Evolutionary conservation across 2,329 filamentous ascomycete genomes (phyloP), one percentile per base, ranked within the genome.

Genomic region (Fusarium nygamai): DNA sequence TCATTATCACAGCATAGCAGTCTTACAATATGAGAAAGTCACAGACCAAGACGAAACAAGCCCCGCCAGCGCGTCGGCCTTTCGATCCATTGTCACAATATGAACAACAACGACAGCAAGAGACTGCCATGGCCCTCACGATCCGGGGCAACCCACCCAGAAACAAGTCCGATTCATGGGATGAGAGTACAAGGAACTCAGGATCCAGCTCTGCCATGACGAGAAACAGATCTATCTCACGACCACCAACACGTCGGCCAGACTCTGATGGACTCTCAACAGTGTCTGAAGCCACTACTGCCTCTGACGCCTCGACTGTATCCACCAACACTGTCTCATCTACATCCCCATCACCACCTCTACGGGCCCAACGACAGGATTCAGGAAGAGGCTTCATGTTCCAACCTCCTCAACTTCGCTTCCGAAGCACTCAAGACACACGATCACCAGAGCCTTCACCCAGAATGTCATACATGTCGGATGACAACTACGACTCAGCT

Each of bases 401-500:
- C 68, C 75, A 65, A n/a, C 77, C 76, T 22, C 77, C 77, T 3
- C 69, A 73, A 19, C 77, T 79, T 20, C 71, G 70, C 20, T 79
- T 79, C 71, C 75, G 77, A 46, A 68, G 72, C 27, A 63, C 57
- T 17, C 69, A 72, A 17, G 78, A 79, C 43, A 60, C 62, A 47
- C 47, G 60, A 43, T 67, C 66, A 19, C 75, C 76, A 16, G 75
- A 78, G 53, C 77, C 77, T 3, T 77, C 75, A 29, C 73, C 77
- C 5, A 72, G 74, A 33, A 62, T 51, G 7, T 44, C 62, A 13
- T 79, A 79, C 64, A 61, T 71, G 51, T 78, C 77, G 2, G 77
- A 79, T 51, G 77, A 78, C 62, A 73, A 69, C 41, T 79, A 73
- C 50, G 77, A 79, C 22, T 79, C 77, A 29, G 76, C 77, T 8